A percentile compares a stretch with the other conserved stretches of the same genome.
Conservation (phyloP, 2,329 filamentous ascomycete genomes). For the Cadophora sp. region DNA sequence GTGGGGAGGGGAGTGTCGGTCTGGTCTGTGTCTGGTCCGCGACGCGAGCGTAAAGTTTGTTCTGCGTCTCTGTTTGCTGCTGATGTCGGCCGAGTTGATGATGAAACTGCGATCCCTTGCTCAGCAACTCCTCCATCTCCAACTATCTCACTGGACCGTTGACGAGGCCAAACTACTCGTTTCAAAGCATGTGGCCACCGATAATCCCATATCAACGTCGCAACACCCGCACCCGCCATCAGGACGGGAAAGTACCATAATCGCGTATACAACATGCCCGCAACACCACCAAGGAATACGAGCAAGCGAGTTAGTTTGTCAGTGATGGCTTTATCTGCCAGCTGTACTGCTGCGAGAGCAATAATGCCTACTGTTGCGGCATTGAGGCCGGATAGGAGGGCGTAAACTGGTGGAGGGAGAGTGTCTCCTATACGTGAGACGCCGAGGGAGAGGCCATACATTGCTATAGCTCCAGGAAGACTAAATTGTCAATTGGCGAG, state of each 20-base stretch:
- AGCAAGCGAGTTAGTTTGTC: slow-evolving; percentile 68
- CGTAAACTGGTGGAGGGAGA: slow-evolving; percentile 69
- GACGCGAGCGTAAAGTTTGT: background rate
- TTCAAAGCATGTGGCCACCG: slow-evolving; percentile 51
- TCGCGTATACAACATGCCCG: slow-evolving; percentile 73
- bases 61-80: background rate
- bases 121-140: background rate
- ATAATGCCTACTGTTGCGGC: slow-evolving; percentile 76
- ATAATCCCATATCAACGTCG: slow-evolving; percentile 62
- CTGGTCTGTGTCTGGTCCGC: background rate
- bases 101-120: background rate
- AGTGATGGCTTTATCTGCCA: slow-evolving; percentile 71
- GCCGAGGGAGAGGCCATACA: slow-evolving; percentile 72
- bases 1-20: background rate
- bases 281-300: slow-evolving; percentile 67
- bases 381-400: slow-evolving; percentile 74
- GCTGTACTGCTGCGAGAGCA: slow-evolving; percentile 70
- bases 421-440: slow-evolving; percentile 64
- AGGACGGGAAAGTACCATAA: slow-evolving; percentile 78
- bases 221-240: slow-evolving; percentile 61
- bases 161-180: background rate
- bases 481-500: slow-evolving; percentile 44
- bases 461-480: slow-evolving; percentile 73
- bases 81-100: background rate
- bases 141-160: background rate